These are phyloP conservation scores for Penicillium sp. DNA, from an alignment of 2,329 filamentous ascomycete species.

Conservation along the genomic window DNA sequence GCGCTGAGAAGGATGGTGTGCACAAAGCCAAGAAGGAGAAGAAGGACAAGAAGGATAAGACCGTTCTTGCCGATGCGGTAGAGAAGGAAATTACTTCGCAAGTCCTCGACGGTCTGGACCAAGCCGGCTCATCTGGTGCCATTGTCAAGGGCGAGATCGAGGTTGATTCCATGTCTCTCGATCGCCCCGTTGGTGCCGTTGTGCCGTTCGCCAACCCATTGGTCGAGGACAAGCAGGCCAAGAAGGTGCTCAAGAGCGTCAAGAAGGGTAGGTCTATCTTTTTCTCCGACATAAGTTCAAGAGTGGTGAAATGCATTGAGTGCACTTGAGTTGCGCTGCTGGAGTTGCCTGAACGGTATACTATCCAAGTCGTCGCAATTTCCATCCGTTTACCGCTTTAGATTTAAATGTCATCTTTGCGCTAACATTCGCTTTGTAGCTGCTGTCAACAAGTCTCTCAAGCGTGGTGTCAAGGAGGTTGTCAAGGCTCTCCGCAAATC, in stretches of 20 bases:
- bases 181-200: conserved; percentile 42
- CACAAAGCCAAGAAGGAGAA: conserved; percentile 45
- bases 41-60: conserved; percentile 43
- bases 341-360: too few relatives aligned
- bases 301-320: too few relatives aligned
- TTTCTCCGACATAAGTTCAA: neutral
- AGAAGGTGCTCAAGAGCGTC: conserved; percentile 49
- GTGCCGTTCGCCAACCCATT: conserved; percentile 48
- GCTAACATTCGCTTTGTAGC: conserved; percentile 50
- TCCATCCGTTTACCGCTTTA: neutral
- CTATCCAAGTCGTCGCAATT: too few relatives aligned
- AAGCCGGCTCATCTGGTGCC: conserved; percentile 21
- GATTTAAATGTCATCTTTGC: conserved; percentile 2
- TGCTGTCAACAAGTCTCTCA: conserved; percentile 89
- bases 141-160: conserved; percentile 23
- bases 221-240: conserved; percentile 47
- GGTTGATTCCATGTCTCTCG: conserved; percentile 26
- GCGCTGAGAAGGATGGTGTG: conserved; percentile 43
- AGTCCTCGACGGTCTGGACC: conserved; percentile 33
- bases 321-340: too few relatives aligned
- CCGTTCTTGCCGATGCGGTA: conserved; percentile 35
- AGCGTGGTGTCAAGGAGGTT: conserved; percentile 97
- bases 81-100: conserved; percentile 38
- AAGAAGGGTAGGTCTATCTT: conserved; percentile 43
- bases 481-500: conserved; percentile 98